Evolutionary conservation across 1,284 basidiomycete species (phyloP).

Genomic region (Porodaedalea pini): DNA sequence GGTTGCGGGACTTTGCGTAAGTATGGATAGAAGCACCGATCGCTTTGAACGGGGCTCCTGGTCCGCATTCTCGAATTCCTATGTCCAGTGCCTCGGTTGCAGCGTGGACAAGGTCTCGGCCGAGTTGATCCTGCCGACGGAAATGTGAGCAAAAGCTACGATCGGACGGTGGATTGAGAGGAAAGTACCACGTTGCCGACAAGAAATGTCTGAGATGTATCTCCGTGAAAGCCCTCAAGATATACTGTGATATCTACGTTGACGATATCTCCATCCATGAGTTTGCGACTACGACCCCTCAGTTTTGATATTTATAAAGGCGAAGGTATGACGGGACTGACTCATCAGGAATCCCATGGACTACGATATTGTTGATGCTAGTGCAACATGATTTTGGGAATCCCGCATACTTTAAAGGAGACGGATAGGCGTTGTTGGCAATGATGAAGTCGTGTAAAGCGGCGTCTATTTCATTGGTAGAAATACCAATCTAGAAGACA

Average conservation of each 20-base stretch:
- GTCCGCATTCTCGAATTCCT: conserved; percentile 75
- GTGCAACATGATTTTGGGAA: conserved; percentile 89
- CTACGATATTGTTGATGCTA: conserved; percentile 81
- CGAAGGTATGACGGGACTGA: conserved; percentile 33
- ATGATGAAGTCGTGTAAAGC: conserved; percentile 71
- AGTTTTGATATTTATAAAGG: background rate
- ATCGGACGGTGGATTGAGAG: background rate
- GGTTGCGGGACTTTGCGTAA: conserved; percentile 41
- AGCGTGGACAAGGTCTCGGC: conserved; percentile 56
- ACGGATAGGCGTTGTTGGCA: conserved; percentile 76
- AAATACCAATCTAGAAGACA: conserved; percentile 58
- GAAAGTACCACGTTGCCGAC: conserved; percentile 68
- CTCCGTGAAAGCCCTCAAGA: conserved; percentile 78
- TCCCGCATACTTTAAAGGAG: conserved; percentile 76
- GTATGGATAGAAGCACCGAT: conserved; percentile 79
- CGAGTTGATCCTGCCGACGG: conserved; percentile 56
- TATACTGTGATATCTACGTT: conserved; percentile 85
- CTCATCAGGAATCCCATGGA: conserved; percentile 88
- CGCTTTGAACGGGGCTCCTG: conserved; percentile 64
- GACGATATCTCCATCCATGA: conserved; percentile 78
- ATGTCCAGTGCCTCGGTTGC: conserved; percentile 67
- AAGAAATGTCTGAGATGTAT: conserved; percentile 79
- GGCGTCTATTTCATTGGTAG: conserved; percentile 71
- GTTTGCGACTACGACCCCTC: conserved; percentile 53
- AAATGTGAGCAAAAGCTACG: background rate